Evolutionary conservation across 75 land plant species (phyloP).

Genomic region (Selaginella tamariscina): DNA sequence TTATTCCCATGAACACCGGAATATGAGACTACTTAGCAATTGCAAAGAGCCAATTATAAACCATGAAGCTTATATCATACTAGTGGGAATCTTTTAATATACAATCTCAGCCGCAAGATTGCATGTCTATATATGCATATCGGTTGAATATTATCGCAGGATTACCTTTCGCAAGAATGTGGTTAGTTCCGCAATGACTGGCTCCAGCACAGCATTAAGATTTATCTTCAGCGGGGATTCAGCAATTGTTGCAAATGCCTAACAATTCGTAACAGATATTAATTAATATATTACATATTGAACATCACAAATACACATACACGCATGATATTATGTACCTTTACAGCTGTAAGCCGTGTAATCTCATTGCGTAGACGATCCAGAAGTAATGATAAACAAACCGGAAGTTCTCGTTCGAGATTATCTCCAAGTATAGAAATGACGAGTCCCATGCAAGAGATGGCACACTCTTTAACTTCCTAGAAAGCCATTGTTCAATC

Average conservation of each 20-base stretch:
- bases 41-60: background rate
- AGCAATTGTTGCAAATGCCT: constrained; percentile 98
- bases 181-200: constrained; percentile 78
- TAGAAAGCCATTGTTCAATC: constrained; percentile 17
- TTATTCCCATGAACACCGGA: background rate
- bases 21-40: background rate
- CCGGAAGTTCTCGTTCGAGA: constrained; percentile 46
- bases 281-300: constrained; percentile 7
- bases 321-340: constrained; percentile 55
- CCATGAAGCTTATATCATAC: no score
- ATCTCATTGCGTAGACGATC: constrained; percentile 98
- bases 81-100: no score
- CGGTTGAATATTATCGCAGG: no score
- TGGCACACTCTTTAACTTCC: constrained; percentile 99
- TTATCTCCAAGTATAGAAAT: constrained; percentile 95
- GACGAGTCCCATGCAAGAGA: constrained; percentile 91
- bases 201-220: constrained; percentile 81
- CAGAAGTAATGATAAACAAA: constrained; percentile 77
- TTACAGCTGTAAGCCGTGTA: constrained; percentile 91
- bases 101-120: no score
- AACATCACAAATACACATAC: no score
- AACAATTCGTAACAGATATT: constrained; percentile 3
- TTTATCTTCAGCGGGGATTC: constrained; percentile 65
- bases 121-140: no score
- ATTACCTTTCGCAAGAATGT: constrained; percentile 86